These are phyloP conservation scores for Acorus gramineus DNA, from an alignment of 106 monocot species.

Conservation along the genomic window DNA sequence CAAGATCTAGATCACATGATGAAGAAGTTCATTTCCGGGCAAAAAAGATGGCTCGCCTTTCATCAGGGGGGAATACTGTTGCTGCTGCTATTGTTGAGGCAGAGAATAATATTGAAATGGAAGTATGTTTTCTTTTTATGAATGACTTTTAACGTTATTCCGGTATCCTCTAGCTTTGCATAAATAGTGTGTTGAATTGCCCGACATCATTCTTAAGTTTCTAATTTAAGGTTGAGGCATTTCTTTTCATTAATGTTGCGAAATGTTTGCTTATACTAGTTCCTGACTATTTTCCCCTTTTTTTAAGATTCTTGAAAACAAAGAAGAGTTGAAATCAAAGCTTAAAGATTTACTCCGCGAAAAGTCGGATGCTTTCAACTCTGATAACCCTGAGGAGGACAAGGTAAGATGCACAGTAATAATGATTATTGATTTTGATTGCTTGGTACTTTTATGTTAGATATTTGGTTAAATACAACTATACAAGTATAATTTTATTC, in stretches of 20 bases:
- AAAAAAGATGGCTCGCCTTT: constrained; percentile 49
- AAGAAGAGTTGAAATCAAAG: constrained; percentile 85
- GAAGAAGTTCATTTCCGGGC: constrained; percentile 10
- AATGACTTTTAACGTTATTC: too few relatives aligned
- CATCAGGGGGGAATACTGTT: constrained; percentile 44
- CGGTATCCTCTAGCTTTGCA: too few relatives aligned
- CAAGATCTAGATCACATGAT: neutral
- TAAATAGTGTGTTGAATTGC: too few relatives aligned
- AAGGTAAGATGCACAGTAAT: neutral
- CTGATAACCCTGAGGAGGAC: neutral
- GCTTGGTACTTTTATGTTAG: too few relatives aligned
- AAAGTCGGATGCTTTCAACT: neutral
- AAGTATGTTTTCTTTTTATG: constrained; percentile 28
- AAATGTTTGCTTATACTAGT: constrained; percentile 1
- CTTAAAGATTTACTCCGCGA: constrained; percentile 10
- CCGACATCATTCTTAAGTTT: too few relatives aligned
- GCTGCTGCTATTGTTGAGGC: constrained; percentile 94
- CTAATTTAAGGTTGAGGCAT: too few relatives aligned
- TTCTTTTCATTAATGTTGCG: neutral
- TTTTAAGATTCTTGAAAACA: constrained; percentile 55
- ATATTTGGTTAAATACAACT: too few relatives aligned
- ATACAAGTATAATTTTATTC: too few relatives aligned
- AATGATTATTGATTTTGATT: too few relatives aligned
- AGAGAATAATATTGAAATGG: constrained; percentile 71
- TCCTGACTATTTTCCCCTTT: neutral